Percentiles rank a stretch among this genome's conserved stretches.
Evolutionary conservation across 768 basidiomycete genomes (phyloP).

Genomic region (Lactifluus rugatus): DNA sequence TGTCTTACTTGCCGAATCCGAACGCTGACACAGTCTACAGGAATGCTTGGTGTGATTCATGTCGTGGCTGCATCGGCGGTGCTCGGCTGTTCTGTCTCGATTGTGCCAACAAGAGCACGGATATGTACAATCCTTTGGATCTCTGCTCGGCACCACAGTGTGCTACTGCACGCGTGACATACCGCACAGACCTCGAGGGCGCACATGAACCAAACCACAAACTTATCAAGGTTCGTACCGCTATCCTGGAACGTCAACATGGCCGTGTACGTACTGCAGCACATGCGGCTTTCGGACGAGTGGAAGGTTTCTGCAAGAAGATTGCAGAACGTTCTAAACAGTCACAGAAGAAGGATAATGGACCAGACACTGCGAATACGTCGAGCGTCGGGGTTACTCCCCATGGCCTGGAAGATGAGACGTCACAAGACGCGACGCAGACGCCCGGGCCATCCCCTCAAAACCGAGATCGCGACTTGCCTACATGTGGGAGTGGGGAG

Average conservation of each 20-base stretch:
- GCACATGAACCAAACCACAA: neutral
- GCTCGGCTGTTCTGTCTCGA: constrained; percentile 27
- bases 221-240: neutral
- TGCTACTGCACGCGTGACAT: constrained; percentile 13
- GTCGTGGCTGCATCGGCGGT: constrained; percentile 23
- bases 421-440: neutral
- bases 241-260: neutral
- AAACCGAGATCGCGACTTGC: constrained; percentile 17
- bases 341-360: neutral
- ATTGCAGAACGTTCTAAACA: neutral
- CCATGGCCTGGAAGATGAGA: neutral
- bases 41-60: constrained; percentile 23
- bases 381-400: neutral
- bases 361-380: neutral
- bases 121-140: constrained; percentile 22
- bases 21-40: neutral
- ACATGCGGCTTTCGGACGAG: neutral
- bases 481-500: constrained; percentile 21
- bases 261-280: neutral
- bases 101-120: constrained; percentile 20
- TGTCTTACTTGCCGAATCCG: neutral
- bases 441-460: neutral
- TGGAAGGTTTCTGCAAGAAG: neutral
- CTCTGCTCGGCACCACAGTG: constrained; percentile 25
- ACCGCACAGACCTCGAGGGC: constrained; percentile 14